Base-by-base conservation (phyloP, 2,329 filamentous ascomycete genomes). In the Onygenales sp. region DNA sequence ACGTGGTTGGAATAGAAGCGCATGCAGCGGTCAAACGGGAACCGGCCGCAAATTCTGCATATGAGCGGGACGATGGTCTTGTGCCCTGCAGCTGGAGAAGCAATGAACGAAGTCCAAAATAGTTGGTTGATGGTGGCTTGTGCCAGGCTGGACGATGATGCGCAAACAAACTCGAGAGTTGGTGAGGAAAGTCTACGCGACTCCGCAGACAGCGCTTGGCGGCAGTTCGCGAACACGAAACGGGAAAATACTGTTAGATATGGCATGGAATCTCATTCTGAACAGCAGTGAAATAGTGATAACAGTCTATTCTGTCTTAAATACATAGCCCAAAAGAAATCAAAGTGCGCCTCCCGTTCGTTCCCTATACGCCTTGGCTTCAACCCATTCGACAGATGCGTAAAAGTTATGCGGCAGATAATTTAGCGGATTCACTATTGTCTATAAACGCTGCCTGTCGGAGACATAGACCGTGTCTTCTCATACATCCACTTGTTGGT, bases 401-500 rank as follows among this genome's bases (percentile, higher is more conserved):
- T 17, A 21, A 5, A 27, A 7, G 41, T 49, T 32, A 39, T 14
- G 5, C 36, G 39, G 31, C 17, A 13, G 9, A 35, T 21, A 41
- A 41, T 36, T 27, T 27, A 27, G 11, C 43, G 17, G 36, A 36
- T 48, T 14, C 43, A 52, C 14, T 39, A 54, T 46, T 50, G 27
- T 42, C 51, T 51, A 58, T 68, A 60, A 53, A 66, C 60, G 36
- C 68, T 67, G 51, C 68, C 69, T 56, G 67, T 69, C 10, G 69
- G 62, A 38, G 69, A 72, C 27, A 70, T 58, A 32, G 66, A 63
- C 43, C 68, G 63, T 50, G 87, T 86, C 71, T 84, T 88, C 70
- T 96, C 89, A 66, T 95, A 97, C 56, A 96, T 71, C 92, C 92
- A 97, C 73, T 93, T 95, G 73, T 84, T 95, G 70, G 92, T 96